Base-by-base conservation (phyloP, 1,284 basidiomycete genomes). In the Pseudozyma pruni region DNA sequence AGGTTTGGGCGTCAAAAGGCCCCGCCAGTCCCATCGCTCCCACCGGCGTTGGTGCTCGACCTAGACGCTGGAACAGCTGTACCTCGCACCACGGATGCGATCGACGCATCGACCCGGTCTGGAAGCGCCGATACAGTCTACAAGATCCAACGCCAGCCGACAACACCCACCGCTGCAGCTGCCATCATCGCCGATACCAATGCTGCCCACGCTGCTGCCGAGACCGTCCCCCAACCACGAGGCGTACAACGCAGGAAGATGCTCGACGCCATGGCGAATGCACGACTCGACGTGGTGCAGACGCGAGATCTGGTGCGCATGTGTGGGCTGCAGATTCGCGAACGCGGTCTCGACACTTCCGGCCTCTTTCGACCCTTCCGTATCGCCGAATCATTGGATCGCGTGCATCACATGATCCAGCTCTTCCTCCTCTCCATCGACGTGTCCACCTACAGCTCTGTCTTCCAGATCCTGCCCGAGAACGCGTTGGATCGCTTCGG, bases 361-460 rank as follows among this genome's bases (percentile, higher is more conserved):
- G 76, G 76, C 9, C 67, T 79, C 10, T 76, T 79, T 37, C 53
- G 75, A 1, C 64, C 76, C 17, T 74, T 79, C 33, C 67, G 75
- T 19, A 53, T 75, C 31, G 56, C 73, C 43, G 73, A 75, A 29
- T 62, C 57, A 10, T 56, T 45, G 8, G 56, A 67, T 8, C 48
- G 56, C 8, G 48, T 69, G 2, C 51, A 64, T n/a, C 62, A 52
- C 32, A 61, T 79, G 22, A 45, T 73, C 32, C 73, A 77, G 59
- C 67, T 79, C 27, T 76, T 72, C 22, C 42, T 79, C 3, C 62
- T 79, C 9, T 52, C 48, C 22, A 43, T 69, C 43, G 71, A 79
- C 37, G 31, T 59, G 0, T 43, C 61, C 8, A 64, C 57, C 17
- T 78, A 78, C 46, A 50, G 60, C 13, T 33, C 64, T 17, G 57